These are phyloP conservation scores for Mycena sanguinolenta DNA, from an alignment of 768 basidiomycete species.

Conservation along the genomic window DNA sequence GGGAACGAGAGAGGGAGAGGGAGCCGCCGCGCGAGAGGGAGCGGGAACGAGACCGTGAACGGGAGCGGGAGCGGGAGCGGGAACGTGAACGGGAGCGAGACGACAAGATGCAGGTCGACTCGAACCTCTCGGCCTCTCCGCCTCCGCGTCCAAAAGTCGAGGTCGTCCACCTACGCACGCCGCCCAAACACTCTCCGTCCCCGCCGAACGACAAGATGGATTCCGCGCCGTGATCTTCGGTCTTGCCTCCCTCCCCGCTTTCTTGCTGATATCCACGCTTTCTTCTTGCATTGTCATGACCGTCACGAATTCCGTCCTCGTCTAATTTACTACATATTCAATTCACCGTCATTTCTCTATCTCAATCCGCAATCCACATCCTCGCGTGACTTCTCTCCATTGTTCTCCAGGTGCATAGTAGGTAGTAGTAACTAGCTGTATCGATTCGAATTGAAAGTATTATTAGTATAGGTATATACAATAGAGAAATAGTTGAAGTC, in stretches of 20 bases:
- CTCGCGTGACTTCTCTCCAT: background rate
- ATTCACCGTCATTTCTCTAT: background rate
- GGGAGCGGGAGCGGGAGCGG: slow-evolving; percentile 43
- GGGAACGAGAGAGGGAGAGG: slow-evolving; percentile 40
- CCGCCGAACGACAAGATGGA: slow-evolving; percentile 65
- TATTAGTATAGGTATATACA: slow-evolving; percentile 19
- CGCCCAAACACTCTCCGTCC: slow-evolving; percentile 68
- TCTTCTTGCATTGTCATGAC: slow-evolving; percentile 34
- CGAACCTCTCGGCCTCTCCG: slow-evolving; percentile 64
- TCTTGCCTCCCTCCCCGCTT: background rate
- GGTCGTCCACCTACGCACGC: slow-evolving; percentile 65
- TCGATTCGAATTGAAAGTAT: slow-evolving; percentile 29
- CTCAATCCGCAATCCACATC: background rate
- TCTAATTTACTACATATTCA: slow-evolving; percentile 31
- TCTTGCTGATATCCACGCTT: slow-evolving; percentile 11
- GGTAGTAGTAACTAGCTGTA: slow-evolving; percentile 26
- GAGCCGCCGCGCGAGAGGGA: slow-evolving; percentile 2
- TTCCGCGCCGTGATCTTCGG: slow-evolving; percentile 14
- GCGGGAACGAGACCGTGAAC: slow-evolving; percentile 13
- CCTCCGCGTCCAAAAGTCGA: slow-evolving; percentile 68
- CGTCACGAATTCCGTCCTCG: slow-evolving; percentile 12
- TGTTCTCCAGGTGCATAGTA: too few relatives aligned
- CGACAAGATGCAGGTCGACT: slow-evolving; percentile 70
- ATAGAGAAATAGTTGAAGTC: slow-evolving; percentile 28
- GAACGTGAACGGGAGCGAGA: slow-evolving; percentile 57